These are phyloP conservation scores for Trapa incisa DNA, from an alignment of 345 rosid genomes.

Conservation along the genomic window DNA sequence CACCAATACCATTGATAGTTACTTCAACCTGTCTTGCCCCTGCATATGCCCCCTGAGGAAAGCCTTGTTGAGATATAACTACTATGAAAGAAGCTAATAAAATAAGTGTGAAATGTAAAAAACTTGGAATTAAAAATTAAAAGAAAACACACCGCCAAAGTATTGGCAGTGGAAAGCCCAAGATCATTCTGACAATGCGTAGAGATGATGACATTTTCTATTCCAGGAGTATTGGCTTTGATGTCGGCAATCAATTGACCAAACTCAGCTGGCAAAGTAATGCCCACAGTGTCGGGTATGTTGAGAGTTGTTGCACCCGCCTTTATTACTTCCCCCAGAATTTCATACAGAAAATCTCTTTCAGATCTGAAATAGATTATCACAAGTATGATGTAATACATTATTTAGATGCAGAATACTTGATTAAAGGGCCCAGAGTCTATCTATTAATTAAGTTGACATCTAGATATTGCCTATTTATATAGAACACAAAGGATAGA, in stretches of 20 bases:
- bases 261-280: constrained; percentile 58
- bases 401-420: no score
- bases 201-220: constrained; percentile 75
- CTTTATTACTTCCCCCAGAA: constrained; percentile 82
- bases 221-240: constrained; percentile 76
- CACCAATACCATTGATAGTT: constrained; percentile 90
- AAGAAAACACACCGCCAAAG: constrained; percentile 29
- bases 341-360: constrained; percentile 56
- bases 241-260: constrained; percentile 75
- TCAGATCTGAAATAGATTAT: constrained; percentile 46
- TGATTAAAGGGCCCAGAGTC: no score
- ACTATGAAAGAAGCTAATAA: not conserved
- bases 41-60: constrained; percentile 58
- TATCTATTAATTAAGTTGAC: no score
- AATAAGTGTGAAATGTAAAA: not conserved
- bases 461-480: no score
- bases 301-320: constrained; percentile 92
- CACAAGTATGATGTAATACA: no score
- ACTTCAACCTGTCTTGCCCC: constrained; percentile 95
- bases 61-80: not conserved
- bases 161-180: constrained; percentile 96
- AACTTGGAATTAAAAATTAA: not conserved
- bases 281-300: constrained; percentile 95
- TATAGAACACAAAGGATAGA: no score
- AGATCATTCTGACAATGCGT: constrained; percentile 98